A percentile compares a stretch with the other conserved stretches of the same genome.
phyloP scores from a whole-genome alignment of 108 stramenopile species.

The Ochromonas danica region DNA sequence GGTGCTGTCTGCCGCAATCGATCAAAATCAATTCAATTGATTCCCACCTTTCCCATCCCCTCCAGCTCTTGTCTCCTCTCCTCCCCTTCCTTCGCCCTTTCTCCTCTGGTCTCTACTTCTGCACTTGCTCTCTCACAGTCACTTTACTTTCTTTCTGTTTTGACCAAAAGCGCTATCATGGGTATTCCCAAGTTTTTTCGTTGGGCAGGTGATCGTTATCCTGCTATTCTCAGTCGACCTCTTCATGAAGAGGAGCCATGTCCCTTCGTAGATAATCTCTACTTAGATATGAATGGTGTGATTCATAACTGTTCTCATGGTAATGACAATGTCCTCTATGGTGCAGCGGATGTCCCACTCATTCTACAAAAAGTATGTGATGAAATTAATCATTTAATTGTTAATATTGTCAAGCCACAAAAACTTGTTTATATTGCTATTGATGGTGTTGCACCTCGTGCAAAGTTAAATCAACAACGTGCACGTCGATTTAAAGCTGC shows the following conservation, averaged over 20 bases:
- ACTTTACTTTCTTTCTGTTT: too few relatives aligned
- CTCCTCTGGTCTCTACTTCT: too few relatives aligned
- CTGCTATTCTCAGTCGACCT: constrained; percentile 78
- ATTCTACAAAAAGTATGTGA: constrained; percentile 45
- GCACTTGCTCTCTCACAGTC: too few relatives aligned
- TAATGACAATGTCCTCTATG: neutral
- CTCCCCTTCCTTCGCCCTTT: too few relatives aligned
- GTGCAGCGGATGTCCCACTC: constrained; percentile 32
- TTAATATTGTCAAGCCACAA: constrained; percentile 54
- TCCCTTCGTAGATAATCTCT: constrained; percentile 67
- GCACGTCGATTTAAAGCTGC: constrained; percentile 35
- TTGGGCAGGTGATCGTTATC: constrained; percentile 98
- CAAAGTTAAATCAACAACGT: constrained; percentile 97
- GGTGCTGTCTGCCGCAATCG: too few relatives aligned
- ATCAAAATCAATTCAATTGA: too few relatives aligned
- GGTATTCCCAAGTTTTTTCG: constrained; percentile 99
- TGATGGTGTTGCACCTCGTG: constrained; percentile 97
- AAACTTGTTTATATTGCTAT: constrained; percentile 85
- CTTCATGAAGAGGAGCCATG: constrained; percentile 57
- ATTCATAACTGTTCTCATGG: constrained; percentile 26
- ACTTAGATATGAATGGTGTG: constrained; percentile 39
- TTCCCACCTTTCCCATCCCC: too few relatives aligned
- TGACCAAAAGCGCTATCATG: too few relatives aligned
- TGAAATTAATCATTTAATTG: constrained; percentile 49
- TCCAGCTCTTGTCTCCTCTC: too few relatives aligned